Evolutionary conservation across 192 early-diverging fungal genomes (phyloP), one percentile per base, ranked within the genome.

Genomic region (Coemansia sp.): DNA sequence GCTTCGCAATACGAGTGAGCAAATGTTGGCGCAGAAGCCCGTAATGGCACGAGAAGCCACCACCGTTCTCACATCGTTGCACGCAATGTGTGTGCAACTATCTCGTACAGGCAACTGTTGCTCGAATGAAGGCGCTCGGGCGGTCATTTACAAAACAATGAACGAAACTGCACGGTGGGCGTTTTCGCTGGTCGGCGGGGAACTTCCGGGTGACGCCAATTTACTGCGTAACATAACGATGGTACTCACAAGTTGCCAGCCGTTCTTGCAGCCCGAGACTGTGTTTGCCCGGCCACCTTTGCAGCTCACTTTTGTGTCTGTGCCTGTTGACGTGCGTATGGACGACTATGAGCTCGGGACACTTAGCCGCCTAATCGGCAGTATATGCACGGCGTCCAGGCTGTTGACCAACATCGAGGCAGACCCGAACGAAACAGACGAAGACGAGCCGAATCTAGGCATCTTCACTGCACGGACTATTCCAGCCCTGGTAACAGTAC

Each of bases 331-430:
- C 19, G 10, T 11, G 50, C 19, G 20, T 3, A 18, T 52, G 50
- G 75, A 78, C 29, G 52, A 20, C 3, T 24, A 20, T 12, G 75
- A 78, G 61, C 57, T 78, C 27, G 66, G 54, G 4, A 60, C 66
- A 1, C 27, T 69, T 7, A 39, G 47, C 45, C 62, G 68, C 6
- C 45, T 78, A 2, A 62, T 58, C 4, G 37, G 43, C n/a, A 60
- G 22, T 10, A 47, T 68, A 18, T 60, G 75, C 49, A 29, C 23
- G 3, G 70, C 75, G 0, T 64, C 75, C 16, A 54, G 59, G 12
- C 16, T 68, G 1, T 59, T 66, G 13, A 35, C 54, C 35, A 23
- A 47, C n/a, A 49, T 39, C 7, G 61, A 51, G 13, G 61, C 45
- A 0, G 39, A 58, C 0, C 26, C 41, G 14, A 61, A 68, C 18